phyloP scores from a whole-genome alignment of 2,329 filamentous ascomycete species.

The Cercospora zeae-maydis region DNA sequence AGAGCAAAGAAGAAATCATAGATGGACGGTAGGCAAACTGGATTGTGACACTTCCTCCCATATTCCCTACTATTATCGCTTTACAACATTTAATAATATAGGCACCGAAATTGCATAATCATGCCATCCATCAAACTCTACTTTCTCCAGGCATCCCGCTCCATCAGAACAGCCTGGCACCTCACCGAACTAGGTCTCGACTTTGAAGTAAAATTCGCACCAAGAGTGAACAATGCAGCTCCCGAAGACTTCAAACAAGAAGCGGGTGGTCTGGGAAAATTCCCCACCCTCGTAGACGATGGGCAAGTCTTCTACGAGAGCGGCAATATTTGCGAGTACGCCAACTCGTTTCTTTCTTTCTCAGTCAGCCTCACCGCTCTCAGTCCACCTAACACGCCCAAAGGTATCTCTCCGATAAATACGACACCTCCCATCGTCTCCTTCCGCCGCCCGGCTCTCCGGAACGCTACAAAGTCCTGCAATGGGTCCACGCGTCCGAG shows the following conservation, averaged over 20 bases:
- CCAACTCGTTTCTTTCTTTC: not conserved
- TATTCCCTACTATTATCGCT: not conserved
- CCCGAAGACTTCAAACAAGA: slow-evolving; percentile 44
- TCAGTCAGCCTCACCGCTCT: not conserved
- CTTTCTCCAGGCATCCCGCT: slow-evolving; percentile 48
- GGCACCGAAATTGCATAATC: not conserved
- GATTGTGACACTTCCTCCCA: not conserved
- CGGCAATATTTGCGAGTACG: slow-evolving; percentile 48
- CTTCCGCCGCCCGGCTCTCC: slow-evolving; percentile 38
- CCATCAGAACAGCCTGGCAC: slow-evolving; percentile 47
- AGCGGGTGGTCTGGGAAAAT: slow-evolving; percentile 46
- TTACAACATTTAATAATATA: not conserved
- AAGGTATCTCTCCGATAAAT: slow-evolving; percentile 48
- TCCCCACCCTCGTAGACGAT: slow-evolving; percentile 45
- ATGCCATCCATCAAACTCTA: slow-evolving; percentile 41
- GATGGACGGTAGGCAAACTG: not conserved
- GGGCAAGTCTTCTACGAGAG: slow-evolving; percentile 44
- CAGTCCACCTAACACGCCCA: not conserved
- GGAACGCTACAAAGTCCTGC: slow-evolving; percentile 38
- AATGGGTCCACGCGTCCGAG: slow-evolving; percentile 49
- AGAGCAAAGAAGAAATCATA: not conserved
- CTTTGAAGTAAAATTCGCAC: slow-evolving; percentile 42
- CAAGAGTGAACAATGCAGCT: slow-evolving; percentile 40
- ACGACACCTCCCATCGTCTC: slow-evolving; percentile 41
- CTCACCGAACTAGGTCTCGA: slow-evolving; percentile 45